Evolutionary conservation across 106 monocot species (phyloP).

Genomic region (Alisma plantagoaquatica): DNA sequence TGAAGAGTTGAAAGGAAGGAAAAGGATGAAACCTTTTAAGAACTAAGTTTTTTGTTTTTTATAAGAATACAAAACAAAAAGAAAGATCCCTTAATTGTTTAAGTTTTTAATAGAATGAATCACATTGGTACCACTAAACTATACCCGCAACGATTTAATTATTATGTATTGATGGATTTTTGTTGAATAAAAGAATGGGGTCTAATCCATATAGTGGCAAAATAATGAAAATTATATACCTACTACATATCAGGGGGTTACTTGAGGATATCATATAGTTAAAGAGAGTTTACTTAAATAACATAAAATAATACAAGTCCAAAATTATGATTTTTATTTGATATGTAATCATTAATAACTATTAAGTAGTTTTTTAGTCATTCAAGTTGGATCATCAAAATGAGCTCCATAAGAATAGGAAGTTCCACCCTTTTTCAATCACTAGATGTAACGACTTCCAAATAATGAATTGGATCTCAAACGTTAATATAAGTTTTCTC

Average conservation of each 20-base stretch:
- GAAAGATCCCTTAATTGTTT: neutral
- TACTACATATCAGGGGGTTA: neutral
- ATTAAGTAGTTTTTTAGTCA: neutral
- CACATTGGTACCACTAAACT: neutral
- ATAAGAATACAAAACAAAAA: neutral
- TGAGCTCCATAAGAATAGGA: neutral
- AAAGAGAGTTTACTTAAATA: neutral
- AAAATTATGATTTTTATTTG: neutral
- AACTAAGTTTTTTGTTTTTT: too few relatives aligned
- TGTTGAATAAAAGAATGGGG: neutral
- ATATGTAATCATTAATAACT: too few relatives aligned
- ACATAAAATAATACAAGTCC: neutral
- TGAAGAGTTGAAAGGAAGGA: neutral
- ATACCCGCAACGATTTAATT: neutral
- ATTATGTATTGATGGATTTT: neutral
- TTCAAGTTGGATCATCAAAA: neutral
- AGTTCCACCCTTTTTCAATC: neutral
- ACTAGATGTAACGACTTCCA: neutral
- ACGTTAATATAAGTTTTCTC: too few relatives aligned
- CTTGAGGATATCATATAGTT: neutral
- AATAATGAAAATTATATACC: neutral
- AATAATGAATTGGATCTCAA: too few relatives aligned
- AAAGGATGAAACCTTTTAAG: neutral
- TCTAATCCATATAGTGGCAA: neutral
- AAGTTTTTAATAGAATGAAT: conserved; percentile 1